phyloP scores from a whole-genome alignment of 2,329 filamentous ascomycete genomes.

The Exophiala lecanii-corni region DNA sequence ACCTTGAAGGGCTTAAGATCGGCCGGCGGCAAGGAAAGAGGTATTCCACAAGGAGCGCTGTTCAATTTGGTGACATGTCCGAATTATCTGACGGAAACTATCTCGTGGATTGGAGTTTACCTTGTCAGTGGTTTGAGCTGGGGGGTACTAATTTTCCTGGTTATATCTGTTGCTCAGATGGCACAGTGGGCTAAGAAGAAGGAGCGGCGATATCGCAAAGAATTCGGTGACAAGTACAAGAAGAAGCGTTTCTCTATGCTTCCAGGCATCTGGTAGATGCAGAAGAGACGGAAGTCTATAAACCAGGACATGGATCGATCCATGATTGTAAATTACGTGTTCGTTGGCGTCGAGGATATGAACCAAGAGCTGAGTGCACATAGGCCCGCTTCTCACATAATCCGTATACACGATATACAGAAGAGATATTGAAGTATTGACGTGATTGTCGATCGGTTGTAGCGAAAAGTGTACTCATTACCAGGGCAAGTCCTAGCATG shows the following conservation, averaged over 20 bases:
- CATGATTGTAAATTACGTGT: too few relatives aligned
- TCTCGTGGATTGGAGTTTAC: constrained; percentile 81
- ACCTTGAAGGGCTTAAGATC: constrained; percentile 73
- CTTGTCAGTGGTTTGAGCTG: constrained; percentile 70
- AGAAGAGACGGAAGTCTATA: neutral
- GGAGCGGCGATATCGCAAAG: constrained; percentile 81
- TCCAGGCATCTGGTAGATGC: constrained; percentile 60
- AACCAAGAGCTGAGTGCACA: too few relatives aligned
- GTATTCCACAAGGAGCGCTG: constrained; percentile 79
- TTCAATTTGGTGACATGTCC: constrained; percentile 88
- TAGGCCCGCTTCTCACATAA: too few relatives aligned
- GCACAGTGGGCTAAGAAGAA: constrained; percentile 83
- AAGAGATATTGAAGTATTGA: too few relatives aligned
- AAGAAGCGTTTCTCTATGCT: constrained; percentile 84
- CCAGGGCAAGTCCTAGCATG: too few relatives aligned
- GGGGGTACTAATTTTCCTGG: constrained; percentile 70
- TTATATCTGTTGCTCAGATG: constrained; percentile 74
- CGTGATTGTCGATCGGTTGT: too few relatives aligned
- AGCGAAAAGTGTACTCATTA: too few relatives aligned
- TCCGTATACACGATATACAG: too few relatives aligned
- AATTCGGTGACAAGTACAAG: constrained; percentile 92
- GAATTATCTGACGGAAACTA: constrained; percentile 91
- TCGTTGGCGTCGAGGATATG: too few relatives aligned
- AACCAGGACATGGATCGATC: too few relatives aligned
- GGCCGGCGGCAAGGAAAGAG: constrained; percentile 75